Conservation (phyloP, 106 monocot species). For the Dioscorea zingiberensis region DNA sequence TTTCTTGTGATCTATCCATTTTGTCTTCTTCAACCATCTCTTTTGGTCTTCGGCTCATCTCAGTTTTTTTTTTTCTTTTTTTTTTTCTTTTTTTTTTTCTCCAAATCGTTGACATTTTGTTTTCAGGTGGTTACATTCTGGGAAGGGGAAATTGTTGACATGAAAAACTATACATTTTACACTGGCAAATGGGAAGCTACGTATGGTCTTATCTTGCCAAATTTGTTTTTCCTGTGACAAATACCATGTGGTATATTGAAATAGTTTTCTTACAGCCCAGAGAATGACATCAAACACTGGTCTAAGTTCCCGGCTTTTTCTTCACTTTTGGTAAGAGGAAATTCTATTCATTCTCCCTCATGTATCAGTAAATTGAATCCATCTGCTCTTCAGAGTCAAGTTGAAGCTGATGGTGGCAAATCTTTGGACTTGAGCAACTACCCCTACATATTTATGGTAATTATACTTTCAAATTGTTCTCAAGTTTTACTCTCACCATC, state of each 20-base stretch:
- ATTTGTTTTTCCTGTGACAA: background rate
- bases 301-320: constrained; percentile 79
- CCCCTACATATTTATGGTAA: constrained; percentile 94
- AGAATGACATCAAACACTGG: constrained; percentile 95
- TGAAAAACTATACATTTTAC: constrained; percentile 83
- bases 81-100: background rate
- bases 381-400: constrained; percentile 46
- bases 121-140: constrained; percentile 95
- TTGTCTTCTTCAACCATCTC: background rate
- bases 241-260: no score
- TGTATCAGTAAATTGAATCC: background rate
- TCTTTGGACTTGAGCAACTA: constrained; percentile 79
- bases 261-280: constrained; percentile 54
- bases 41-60: background rate
- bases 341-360: background rate
- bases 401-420: constrained; percentile 95
- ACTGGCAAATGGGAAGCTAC: constrained; percentile 99
- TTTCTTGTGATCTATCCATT: background rate
- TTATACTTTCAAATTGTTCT: background rate
- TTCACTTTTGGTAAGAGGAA: constrained; percentile 55
- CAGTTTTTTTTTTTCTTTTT: background rate
- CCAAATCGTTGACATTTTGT: background rate
- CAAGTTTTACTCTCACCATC: background rate
- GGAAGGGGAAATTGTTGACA: constrained; percentile 97
- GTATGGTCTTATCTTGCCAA: constrained; percentile 26